These are phyloP conservation scores for Hanseniaspora singularis DNA, from an alignment of 805 yeast genomes.

Conservation along the genomic window DNA sequence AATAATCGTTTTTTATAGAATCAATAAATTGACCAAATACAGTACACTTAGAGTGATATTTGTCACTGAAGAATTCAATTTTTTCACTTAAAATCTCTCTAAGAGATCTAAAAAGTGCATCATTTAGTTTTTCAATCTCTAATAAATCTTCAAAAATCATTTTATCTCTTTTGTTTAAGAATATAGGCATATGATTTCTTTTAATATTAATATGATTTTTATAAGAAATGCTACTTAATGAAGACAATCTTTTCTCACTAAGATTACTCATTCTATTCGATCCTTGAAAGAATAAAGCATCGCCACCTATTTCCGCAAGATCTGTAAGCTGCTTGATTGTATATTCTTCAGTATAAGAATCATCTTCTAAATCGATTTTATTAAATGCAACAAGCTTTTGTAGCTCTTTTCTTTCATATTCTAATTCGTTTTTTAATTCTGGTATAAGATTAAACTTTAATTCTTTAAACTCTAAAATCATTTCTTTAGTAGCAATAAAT, in stretches of 20 bases:
- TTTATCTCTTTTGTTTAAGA: conserved; percentile 10
- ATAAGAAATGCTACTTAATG: neutral
- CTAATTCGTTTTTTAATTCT: neutral
- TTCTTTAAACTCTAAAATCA: conserved; percentile 11
- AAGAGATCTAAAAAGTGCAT: conserved; percentile 7
- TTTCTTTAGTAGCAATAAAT: neutral
- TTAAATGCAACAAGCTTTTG: conserved; percentile 10
- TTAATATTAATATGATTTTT: neutral
- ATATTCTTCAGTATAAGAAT: neutral
- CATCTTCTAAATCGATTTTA: conserved; percentile 1
- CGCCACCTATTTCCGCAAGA: conserved; percentile 6
- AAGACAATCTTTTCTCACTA: conserved; percentile 11
- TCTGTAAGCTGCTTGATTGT: conserved; percentile 1
- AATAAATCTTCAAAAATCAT: conserved; percentile 14
- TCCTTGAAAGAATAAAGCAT: conserved; percentile 1
- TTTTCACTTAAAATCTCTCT: conserved; percentile 12
- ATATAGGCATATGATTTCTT: conserved; percentile 8
- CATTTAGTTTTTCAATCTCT: conserved; percentile 15
- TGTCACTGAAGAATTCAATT: conserved; percentile 2
- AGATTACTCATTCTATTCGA: conserved; percentile 2
- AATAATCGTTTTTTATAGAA: neutral
- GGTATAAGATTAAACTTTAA: conserved; percentile 5
- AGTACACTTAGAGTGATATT: neutral
- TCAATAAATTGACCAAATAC: neutral
- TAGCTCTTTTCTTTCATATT: neutral